Base-by-base conservation (phyloP, 768 basidiomycete genomes). In the Mycena indigotica region DNA sequence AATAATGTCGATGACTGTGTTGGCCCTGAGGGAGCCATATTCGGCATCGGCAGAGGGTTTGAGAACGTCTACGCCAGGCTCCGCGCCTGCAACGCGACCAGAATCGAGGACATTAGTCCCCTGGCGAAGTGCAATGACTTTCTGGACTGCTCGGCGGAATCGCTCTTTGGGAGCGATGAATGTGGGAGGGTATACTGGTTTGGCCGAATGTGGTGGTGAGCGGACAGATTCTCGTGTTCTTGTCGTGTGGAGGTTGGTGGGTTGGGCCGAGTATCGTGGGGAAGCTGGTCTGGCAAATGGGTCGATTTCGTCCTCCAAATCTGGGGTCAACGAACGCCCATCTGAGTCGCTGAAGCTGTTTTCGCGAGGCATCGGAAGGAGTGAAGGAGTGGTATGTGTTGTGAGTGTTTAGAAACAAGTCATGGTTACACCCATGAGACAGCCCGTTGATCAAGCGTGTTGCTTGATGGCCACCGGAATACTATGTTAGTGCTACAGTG, bases 31-130 rank as follows among this genome's bases (percentile, higher is more conserved):
- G 56, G 84, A 77, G 3, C 82, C 81, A 61, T 83, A 88, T 30
- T 75, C 72, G 13, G 80, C 63, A 59, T 80, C 79, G 1, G 86
- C 82, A 44, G 79, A 79, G 4, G 77, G 74, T 13, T 83, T 79
- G 26, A 85, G 81, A 16, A 87, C 86, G 72, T 89, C 85, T 38
- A 88, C 70, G 50, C 88, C 88, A 6, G 87, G 88, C 67, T 90
- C 88, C 16, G 84, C 87, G 15, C 88, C 88, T n/a, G 82, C 70
- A 25, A 73, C 69, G 1, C 73, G 57, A 10, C 21, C 15, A n/a
- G 35, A 10, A 44, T 53, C 28, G 26, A 62, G 17, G 19, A 71
- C 69, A 5, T 69, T 73, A 48, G 83, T 77, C 21, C 83, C 81
- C 17, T 83, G 82, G 54, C 77, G 78, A 72, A 89, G 75, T 4